Evolutionary conservation across 345 rosid species (phyloP).

Genomic region (Barbarea vulgaris): DNA sequence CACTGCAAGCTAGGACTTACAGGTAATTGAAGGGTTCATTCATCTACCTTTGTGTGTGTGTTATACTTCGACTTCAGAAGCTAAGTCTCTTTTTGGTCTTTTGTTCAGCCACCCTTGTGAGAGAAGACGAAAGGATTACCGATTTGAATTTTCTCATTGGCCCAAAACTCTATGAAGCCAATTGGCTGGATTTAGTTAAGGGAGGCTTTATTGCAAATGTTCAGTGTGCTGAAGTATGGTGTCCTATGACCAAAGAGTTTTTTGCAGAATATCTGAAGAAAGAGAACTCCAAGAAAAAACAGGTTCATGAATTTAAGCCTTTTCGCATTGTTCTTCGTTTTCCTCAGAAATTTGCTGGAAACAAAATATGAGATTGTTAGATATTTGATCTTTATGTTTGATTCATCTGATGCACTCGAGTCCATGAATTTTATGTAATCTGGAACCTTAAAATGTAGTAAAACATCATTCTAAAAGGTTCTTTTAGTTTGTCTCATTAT

Average conservation of each 20-base stretch:
- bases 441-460: background rate
- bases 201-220: constrained; percentile 99
- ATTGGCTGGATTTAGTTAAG: constrained; percentile 97
- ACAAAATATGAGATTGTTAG: background rate
- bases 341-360: background rate
- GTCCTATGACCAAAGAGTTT: constrained; percentile 98
- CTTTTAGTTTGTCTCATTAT: background rate
- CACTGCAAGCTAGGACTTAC: constrained; percentile 99
- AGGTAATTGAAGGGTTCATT: constrained; percentile 47
- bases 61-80: background rate
- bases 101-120: constrained; percentile 88
- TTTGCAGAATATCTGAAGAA: constrained; percentile 94
- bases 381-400: constrained; percentile 12
- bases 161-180: constrained; percentile 96
- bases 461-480: background rate
- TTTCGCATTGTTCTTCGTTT: background rate
- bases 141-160: constrained; percentile 98
- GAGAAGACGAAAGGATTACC: constrained; percentile 99
- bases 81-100: constrained; percentile 19
- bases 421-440: background rate
- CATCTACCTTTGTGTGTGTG: background rate
- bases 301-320: constrained; percentile 48
- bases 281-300: constrained; percentile 93
- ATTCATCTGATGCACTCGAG: background rate
- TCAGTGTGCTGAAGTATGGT: constrained; percentile 99